These are phyloP conservation scores for Symbiodinium natans DNA, from an alignment of 73 alveolate species.

Conservation along the genomic window DNA sequence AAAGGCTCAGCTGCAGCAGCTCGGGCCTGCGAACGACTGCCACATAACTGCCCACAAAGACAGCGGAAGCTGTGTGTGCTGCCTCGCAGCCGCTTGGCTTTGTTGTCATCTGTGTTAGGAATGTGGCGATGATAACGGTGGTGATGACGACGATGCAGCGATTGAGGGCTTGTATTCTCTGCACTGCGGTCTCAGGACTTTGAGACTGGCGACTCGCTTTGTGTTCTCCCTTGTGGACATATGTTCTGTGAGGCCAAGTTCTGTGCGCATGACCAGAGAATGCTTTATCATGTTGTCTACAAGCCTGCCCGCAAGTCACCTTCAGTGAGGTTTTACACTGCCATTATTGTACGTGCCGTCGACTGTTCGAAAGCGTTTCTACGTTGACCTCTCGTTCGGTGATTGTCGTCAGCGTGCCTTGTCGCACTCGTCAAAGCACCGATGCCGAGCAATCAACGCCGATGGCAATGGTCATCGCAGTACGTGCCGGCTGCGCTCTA, in stretches of 20 bases:
- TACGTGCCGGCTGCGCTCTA: too few relatives aligned
- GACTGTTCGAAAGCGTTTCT: too few relatives aligned
- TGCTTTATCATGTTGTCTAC: too few relatives aligned
- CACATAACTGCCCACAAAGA: background rate
- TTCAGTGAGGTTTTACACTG: too few relatives aligned
- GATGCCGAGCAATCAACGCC: too few relatives aligned
- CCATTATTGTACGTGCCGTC: too few relatives aligned
- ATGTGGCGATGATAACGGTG: background rate
- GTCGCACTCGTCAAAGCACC: too few relatives aligned
- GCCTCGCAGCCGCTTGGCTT: slow-evolving; percentile 51
- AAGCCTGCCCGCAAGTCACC: too few relatives aligned
- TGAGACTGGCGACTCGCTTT: slow-evolving; percentile 16
- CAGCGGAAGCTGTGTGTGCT: slow-evolving; percentile 30
- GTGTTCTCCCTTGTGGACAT: slow-evolving; percentile 74
- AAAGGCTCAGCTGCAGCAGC: background rate
- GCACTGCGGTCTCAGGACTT: slow-evolving; percentile 22
- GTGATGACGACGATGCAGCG: background rate
- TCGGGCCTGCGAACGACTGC: background rate
- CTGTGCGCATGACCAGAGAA: background rate
- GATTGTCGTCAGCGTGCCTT: too few relatives aligned
- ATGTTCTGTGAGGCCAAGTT: slow-evolving; percentile 64
- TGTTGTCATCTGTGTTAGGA: background rate
- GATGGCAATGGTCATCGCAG: too few relatives aligned
- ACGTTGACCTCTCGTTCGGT: too few relatives aligned
- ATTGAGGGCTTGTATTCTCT: background rate